These are phyloP conservation scores for Vararia minispora DNA, from an alignment of 768 basidiomycete species.

Conservation along the genomic window DNA sequence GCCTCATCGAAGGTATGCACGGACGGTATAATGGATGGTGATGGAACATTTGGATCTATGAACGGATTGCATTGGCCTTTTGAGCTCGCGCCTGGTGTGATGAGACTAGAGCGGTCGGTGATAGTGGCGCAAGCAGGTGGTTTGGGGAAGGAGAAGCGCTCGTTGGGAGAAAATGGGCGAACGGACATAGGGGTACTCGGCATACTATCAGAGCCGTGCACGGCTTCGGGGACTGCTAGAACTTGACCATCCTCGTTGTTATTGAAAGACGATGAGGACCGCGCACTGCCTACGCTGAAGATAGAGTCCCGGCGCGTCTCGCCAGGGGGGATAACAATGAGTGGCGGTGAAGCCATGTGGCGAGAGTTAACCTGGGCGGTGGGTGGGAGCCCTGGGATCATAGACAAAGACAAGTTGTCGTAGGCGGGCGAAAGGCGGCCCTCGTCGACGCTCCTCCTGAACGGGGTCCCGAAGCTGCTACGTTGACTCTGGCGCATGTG, in stretches of 20 bases:
- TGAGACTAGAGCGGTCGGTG: constrained; percentile 1
- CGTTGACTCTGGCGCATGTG: constrained; percentile 23
- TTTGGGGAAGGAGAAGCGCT: constrained; percentile 59
- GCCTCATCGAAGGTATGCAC: no score
- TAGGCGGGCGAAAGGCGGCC: constrained; percentile 18
- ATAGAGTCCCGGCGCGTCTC: background rate
- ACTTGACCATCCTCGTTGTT: constrained; percentile 1
- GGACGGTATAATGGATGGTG: no score
- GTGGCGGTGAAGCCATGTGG: background rate
- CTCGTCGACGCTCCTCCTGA: no score
- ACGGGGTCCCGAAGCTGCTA: constrained; percentile 59
- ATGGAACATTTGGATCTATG: no score
- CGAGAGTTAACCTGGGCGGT: background rate
- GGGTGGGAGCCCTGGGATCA: background rate
- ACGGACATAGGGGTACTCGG: constrained; percentile 45
- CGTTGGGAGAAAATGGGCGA: constrained; percentile 55
- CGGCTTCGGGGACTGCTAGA: background rate
- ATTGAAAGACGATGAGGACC: constrained; percentile 8
- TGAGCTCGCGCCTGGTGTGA: background rate
- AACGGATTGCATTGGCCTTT: no score
- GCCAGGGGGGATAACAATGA: constrained; percentile 2
- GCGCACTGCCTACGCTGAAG: constrained; percentile 1
- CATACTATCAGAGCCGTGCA: constrained; percentile 18
- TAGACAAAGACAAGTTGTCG: constrained; percentile 16
- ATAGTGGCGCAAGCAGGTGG: constrained; percentile 29